Conservation (phyloP, 495 filamentous ascomycete species). For the Aspergillus sclerotioniger region DNA sequence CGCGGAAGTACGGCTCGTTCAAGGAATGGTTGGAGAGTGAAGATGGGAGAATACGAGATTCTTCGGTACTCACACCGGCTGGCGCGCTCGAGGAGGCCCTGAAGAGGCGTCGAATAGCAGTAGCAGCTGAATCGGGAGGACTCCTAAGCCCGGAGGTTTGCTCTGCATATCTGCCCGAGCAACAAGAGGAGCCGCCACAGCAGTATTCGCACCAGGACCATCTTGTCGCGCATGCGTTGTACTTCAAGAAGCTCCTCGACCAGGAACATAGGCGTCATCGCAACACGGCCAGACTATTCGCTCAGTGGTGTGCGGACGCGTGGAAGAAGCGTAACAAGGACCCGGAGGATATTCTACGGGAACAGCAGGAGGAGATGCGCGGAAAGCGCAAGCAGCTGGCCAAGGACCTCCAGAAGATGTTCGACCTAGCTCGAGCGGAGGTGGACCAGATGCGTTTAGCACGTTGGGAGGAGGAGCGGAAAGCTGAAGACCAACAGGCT, state of each 20-base stretch:
- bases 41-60: constrained; percentile 39
- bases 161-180: constrained; percentile 73
- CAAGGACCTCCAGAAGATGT: constrained; percentile 69
- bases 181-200: constrained; percentile 66
- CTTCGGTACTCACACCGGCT: constrained; percentile 51
- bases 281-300: constrained; percentile 41
- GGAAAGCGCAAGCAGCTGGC: constrained; percentile 66
- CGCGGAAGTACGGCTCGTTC: constrained; percentile 50
- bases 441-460: constrained; percentile 69
- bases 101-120: constrained; percentile 56
- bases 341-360: constrained; percentile 45
- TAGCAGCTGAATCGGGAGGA: constrained; percentile 71
- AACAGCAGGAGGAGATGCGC: constrained; percentile 49
- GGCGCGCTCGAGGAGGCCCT: constrained; percentile 51
- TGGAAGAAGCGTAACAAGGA: constrained; percentile 47
- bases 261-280: constrained; percentile 73
- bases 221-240: constrained; percentile 72
- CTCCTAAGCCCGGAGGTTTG: constrained; percentile 68
- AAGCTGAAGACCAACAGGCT: constrained; percentile 74
- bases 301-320: constrained; percentile 47
- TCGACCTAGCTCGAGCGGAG: constrained; percentile 73
- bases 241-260: constrained; percentile 75
- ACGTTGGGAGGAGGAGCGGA: constrained; percentile 83
- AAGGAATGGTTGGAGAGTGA: constrained; percentile 55
- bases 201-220: constrained; percentile 86